Conservation (phyloP, 345 rosid species). For the Salix koriyanagi region DNA sequence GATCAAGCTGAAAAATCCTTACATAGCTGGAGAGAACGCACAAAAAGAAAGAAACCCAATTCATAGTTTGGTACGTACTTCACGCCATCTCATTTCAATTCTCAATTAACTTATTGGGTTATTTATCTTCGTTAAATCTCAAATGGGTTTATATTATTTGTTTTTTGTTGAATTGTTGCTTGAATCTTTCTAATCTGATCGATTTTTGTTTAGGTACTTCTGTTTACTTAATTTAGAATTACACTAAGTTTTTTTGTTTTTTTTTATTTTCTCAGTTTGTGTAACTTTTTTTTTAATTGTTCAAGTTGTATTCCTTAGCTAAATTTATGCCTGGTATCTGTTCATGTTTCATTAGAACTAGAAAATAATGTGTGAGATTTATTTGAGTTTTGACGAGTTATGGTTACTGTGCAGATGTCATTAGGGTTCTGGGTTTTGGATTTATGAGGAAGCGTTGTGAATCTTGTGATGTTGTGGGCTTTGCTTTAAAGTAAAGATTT, state of each 20-base stretch:
- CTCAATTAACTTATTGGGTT: conserved; percentile 1
- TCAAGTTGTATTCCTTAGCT: neutral
- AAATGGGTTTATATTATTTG: conserved; percentile 3
- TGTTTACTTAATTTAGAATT: neutral
- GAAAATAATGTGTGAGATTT: neutral
- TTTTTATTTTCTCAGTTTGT: neutral
- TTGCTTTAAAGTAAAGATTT: conserved; percentile 21
- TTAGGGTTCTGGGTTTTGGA: conserved; percentile 17
- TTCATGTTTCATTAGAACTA: neutral
- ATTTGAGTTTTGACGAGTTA: neutral
- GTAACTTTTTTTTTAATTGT: neutral
- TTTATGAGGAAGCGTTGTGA: neutral
- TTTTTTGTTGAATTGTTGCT: neutral
- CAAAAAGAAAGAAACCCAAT: conserved; percentile 6
- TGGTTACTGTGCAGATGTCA: conserved; percentile 15
- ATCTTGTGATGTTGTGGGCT: conserved; percentile 17
- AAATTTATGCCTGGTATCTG: neutral
- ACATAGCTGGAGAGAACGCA: neutral
- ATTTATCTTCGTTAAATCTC: neutral
- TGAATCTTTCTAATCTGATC: neutral
- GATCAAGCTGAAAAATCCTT: conserved; percentile 2
- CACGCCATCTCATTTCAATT: neutral
- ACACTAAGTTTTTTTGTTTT: neutral
- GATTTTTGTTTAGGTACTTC: neutral
- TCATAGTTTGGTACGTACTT: conserved; percentile 13